Base-by-base conservation (phyloP, 2,329 filamentous ascomycete species). In the Fusarium lateritium region DNA sequence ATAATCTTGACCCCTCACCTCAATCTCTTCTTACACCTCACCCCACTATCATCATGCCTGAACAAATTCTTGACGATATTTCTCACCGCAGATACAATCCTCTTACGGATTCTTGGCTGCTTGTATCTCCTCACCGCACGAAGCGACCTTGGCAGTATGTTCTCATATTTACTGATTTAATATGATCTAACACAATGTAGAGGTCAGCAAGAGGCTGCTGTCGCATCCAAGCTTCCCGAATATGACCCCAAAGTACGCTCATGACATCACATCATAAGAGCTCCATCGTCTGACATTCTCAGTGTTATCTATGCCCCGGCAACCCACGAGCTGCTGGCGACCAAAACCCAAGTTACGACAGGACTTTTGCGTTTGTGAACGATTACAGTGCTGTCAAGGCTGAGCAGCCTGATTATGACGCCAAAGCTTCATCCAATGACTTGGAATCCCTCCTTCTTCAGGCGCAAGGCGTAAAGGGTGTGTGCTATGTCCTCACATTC, bases 311-410 rank as follows among this genome's bases (percentile, higher is more conserved):
- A 11, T 99, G 96, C 77, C 96, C 96, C 2, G 89, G 94, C 38
- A 99, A 99, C 79, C 86, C 91, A 70, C 91, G 96, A 58, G 96
- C 96, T 5, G 90, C 94, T 73, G 96, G 96, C 56, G 94, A 96
- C 75, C 79, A 80, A 63, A 99, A 99, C 75, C 95, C 96, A 2
- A 85, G 92, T 55, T 99, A 98, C 77, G 86, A 92, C 53, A 89
- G 89, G 75, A 97, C 94, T 0, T 98, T 97, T 78, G 91, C 95
- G 39, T 99, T 99, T 76, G 92, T 98, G 72, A 99, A 99, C 76
- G 96, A 99, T 79, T 99, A 96, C 81, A 97, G 94, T 75, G 96
- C 96, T 3, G 95, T 99, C 51, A 98, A 97, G 82, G 94, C 98
- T 81, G 86, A 92, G 67, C 96, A 99, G 80, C 90, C 91, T 31